A percentile compares a stretch with the other conserved stretches of the same genome.
phyloP scores from a whole-genome alignment of 1,284 basidiomycete species.

The Peniophora sp. region DNA sequence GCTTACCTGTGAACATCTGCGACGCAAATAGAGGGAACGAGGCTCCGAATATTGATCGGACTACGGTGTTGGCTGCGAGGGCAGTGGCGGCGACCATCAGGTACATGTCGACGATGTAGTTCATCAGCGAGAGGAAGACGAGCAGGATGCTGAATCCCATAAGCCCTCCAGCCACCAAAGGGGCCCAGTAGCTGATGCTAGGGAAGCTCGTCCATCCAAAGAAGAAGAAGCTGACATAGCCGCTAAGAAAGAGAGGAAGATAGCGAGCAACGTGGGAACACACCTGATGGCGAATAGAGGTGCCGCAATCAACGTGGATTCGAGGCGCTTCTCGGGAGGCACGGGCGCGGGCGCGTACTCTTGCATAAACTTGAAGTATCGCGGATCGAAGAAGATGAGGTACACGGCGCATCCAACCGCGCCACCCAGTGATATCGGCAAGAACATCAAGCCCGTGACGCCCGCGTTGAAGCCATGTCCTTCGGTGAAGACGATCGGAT shows the following conservation, averaged over 20 bases:
- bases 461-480: constrained; percentile 45
- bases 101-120: constrained; percentile 33
- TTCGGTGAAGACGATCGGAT: constrained; percentile 46
- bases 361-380: constrained; percentile 38
- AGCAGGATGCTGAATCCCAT: constrained; percentile 50
- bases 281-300: constrained; percentile 44
- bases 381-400: constrained; percentile 43
- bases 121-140: constrained; percentile 35
- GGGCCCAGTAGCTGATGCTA: constrained; percentile 47
- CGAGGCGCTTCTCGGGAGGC: constrained; percentile 60
- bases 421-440: constrained; percentile 50
- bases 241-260: too few relatives aligned
- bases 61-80: constrained; percentile 27
- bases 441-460: constrained; percentile 43
- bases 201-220: constrained; percentile 57
- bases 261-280: too few relatives aligned
- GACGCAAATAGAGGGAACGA: constrained; percentile 20
- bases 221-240: constrained; percentile 59
- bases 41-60: constrained; percentile 28
- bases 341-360: constrained; percentile 45
- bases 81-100: constrained; percentile 30
- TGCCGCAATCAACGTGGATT: constrained; percentile 44
- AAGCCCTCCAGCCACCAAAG: constrained; percentile 40
- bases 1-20: constrained; percentile 25
- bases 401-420: constrained; percentile 37